Conservation (phyloP, 352 stramenopile genomes). For the Thalassiosira hispida region DNA sequence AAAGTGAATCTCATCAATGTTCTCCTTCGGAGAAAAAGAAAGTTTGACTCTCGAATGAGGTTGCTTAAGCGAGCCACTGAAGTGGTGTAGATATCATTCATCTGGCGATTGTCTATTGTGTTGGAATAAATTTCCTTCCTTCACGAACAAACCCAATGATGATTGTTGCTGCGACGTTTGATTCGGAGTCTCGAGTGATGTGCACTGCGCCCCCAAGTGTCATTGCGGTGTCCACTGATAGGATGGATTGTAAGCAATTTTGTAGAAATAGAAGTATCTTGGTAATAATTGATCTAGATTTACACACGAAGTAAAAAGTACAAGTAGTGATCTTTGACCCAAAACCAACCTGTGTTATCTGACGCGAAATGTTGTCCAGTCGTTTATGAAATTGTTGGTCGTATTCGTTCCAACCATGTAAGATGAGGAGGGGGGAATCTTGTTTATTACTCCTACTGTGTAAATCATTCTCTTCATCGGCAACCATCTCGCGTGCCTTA, state of each 20-base stretch:
- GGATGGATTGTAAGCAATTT: too few species aligned
- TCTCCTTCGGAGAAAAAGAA: slow-evolving; percentile 33
- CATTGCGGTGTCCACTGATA: too few species aligned
- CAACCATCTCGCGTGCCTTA: slow-evolving; percentile 20
- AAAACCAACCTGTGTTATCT: too few species aligned
- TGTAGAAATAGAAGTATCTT: too few species aligned
- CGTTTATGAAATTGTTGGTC: slow-evolving; percentile 28
- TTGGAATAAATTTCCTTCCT: slow-evolving; percentile 40
- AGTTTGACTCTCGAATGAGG: slow-evolving; percentile 18
- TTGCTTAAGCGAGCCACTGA: slow-evolving; percentile 27
- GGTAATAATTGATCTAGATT: too few species aligned
- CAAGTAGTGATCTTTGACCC: too few species aligned
- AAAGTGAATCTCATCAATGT: slow-evolving; percentile 50
- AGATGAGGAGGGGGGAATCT: slow-evolving; percentile 34
- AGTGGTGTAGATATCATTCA: slow-evolving; percentile 28
- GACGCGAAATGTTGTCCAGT: slow-evolving; percentile 43
- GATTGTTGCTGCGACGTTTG: too few species aligned
- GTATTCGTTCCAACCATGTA: slow-evolving; percentile 47
- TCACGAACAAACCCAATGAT: too few species aligned
- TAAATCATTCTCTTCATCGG: slow-evolving; percentile 8
- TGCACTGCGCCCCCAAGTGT: too few species aligned
- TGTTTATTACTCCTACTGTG: not conserved
- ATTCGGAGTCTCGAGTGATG: too few species aligned
- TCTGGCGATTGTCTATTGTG: slow-evolving; percentile 13
- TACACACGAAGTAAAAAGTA: too few species aligned